A percentile compares a stretch with the other conserved stretches of the same genome.
Evolutionary conservation across 140 eudicot species (phyloP).

Genomic region (Stevia rebaudiana): DNA sequence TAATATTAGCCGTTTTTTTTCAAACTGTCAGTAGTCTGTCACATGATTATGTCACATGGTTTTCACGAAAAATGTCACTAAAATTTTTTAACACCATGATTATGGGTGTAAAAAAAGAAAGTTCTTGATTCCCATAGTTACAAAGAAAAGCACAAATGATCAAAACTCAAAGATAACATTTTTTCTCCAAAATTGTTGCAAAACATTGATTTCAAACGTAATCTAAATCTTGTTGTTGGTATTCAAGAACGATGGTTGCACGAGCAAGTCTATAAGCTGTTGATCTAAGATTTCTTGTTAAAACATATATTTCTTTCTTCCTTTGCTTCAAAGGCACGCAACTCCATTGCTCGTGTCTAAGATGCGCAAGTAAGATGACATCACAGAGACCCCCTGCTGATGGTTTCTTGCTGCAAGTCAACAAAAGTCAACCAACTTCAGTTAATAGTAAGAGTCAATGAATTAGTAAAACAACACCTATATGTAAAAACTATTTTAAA

Average conservation of each 20-base stretch:
- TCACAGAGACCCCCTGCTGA: conserved; percentile 72
- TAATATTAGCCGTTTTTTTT: too few species aligned
- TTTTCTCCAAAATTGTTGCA: too few species aligned
- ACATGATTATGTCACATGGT: too few species aligned
- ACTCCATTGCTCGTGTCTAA: conserved; percentile 87
- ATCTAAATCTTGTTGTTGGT: conserved; percentile 48
- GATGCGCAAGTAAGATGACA: conserved; percentile 52
- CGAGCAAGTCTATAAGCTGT: conserved; percentile 83
- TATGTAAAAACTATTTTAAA: not conserved
- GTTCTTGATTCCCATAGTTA: too few species aligned
- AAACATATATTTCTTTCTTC: conserved; percentile 68
- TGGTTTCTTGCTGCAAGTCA: conserved; percentile 65
- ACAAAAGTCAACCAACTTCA: conserved; percentile 2
- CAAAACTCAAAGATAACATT: too few species aligned
- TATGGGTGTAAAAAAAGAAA: too few species aligned
- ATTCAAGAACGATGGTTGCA: conserved; percentile 64
- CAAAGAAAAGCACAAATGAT: too few species aligned
- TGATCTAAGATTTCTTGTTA: conserved; percentile 82
- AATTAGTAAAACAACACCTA: not conserved
- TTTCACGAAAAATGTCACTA: too few species aligned
- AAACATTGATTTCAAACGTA: conserved; percentile 27
- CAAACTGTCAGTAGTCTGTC: too few species aligned
- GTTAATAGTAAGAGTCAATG: not conserved
- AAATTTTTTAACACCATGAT: too few species aligned
- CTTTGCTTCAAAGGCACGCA: conserved; percentile 44